Percentiles rank a stretch among this genome's conserved stretches.
Evolutionary conservation across 176 grass and related monocot species (phyloP).

Genomic region (Carex pumila): DNA sequence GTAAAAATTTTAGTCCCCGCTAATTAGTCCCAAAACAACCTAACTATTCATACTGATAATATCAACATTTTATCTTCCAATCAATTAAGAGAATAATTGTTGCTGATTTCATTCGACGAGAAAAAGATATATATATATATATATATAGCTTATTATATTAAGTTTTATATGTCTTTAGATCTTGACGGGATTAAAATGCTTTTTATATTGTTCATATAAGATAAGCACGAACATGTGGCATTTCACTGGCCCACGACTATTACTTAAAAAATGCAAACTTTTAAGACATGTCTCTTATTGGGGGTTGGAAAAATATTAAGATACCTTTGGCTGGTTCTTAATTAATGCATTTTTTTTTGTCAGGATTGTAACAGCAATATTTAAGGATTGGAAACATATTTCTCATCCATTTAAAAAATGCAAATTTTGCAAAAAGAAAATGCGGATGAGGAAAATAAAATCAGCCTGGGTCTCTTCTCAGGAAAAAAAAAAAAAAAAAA

Average conservation of each 20-base stretch:
- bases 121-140: too few relatives aligned
- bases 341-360: not conserved
- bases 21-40: too few relatives aligned
- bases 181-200: not conserved
- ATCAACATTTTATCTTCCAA: too few relatives aligned
- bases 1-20: too few relatives aligned
- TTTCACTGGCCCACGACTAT: not conserved
- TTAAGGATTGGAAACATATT: too few relatives aligned
- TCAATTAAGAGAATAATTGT: not conserved
- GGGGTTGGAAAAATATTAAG: not conserved
- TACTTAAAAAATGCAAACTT: not conserved
- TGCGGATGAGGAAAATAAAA: too few relatives aligned
- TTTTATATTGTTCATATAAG: not conserved
- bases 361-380: too few relatives aligned
- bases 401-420: too few relatives aligned
- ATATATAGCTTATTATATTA: not conserved
- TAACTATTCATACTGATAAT: too few relatives aligned
- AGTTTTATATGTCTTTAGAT: not conserved
- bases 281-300: not conserved
- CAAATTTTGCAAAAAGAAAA: too few relatives aligned
- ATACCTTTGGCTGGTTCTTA: not conserved
- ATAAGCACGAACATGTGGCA: slow-evolving; percentile 11
- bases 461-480: too few relatives aligned
- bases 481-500: too few relatives aligned
- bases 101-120: not conserved